Conservation (phyloP, 2,329 filamentous ascomycete species). For the Cytospora piceae region DNA sequence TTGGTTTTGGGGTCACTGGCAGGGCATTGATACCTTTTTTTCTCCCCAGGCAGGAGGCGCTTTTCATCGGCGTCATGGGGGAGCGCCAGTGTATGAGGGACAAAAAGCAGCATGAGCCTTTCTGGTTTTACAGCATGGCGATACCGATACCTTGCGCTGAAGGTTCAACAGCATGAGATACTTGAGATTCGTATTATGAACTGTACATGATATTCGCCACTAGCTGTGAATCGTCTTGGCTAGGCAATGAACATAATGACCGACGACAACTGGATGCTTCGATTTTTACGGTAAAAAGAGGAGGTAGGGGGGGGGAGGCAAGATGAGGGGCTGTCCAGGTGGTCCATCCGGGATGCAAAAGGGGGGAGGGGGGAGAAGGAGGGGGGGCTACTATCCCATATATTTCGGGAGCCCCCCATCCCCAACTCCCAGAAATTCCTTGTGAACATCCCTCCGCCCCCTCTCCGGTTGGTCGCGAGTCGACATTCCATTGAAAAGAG, state of each 20-base stretch:
- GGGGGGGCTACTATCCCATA: not conserved
- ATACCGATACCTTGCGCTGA: not conserved
- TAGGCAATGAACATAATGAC: not conserved
- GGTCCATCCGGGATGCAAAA: not conserved
- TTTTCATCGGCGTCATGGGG: not conserved
- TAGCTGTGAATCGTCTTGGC: not conserved
- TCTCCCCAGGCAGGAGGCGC: constrained; percentile 2
- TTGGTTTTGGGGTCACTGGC: constrained; percentile 19
- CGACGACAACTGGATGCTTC: not conserved
- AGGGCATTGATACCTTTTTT: constrained; percentile 15
- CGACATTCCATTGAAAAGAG: not conserved
- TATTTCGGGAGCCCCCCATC: not conserved
- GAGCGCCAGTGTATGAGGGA: not conserved
- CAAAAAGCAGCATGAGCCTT: constrained; percentile 4
- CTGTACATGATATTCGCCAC: not conserved
- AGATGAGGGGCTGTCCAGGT: constrained; percentile 1
- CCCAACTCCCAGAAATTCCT: not conserved
- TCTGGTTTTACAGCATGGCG: constrained; percentile 2
- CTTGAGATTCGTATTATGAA: not conserved
- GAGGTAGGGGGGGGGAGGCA: not conserved
- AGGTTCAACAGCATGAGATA: not conserved
- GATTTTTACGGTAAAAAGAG: not conserved
- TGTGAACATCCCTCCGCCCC: not conserved
- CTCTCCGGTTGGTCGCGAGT: not conserved
- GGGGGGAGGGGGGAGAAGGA: not conserved